Conservation (phyloP, 2,329 filamentous ascomycete species). For the Colletotrichum destructivum region DNA sequence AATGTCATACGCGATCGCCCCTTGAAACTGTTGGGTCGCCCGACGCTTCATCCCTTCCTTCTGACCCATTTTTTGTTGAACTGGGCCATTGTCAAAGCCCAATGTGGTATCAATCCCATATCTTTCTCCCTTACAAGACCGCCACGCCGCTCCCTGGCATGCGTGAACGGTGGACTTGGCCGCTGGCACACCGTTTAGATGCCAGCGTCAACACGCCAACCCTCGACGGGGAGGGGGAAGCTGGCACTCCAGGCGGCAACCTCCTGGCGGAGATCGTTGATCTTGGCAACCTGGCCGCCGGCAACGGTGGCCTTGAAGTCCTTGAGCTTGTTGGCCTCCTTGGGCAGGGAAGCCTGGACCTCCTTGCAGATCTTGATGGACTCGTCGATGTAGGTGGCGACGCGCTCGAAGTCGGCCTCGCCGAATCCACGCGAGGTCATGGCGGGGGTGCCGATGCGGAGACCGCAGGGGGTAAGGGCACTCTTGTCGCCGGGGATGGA, state of each 20-base stretch:
- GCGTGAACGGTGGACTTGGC: not conserved
- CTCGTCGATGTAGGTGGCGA: slow-evolving; percentile 90
- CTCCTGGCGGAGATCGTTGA: slow-evolving; percentile 90
- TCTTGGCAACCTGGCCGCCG: slow-evolving; percentile 82
- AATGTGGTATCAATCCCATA: slow-evolving; percentile 33
- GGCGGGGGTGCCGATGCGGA: slow-evolving; percentile 96
- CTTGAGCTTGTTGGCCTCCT: slow-evolving; percentile 99
- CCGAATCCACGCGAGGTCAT: slow-evolving; percentile 98
- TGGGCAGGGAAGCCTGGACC: slow-evolving; percentile 86
- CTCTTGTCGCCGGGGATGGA: slow-evolving; percentile 97
- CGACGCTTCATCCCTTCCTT: slow-evolving; percentile 38
- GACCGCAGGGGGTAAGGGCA: slow-evolving; percentile 92
- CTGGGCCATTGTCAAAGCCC: slow-evolving; percentile 19
- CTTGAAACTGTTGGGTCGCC: slow-evolving; percentile 16
- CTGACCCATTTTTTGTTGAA: slow-evolving; percentile 41
- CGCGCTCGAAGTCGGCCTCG: slow-evolving; percentile 90
- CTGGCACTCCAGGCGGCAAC: slow-evolving; percentile 87
- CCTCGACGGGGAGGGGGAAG: slow-evolving; percentile 93
- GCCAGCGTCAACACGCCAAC: slow-evolving; percentile 75
- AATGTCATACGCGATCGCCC: slow-evolving; percentile 39
- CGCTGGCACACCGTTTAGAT: slow-evolving; percentile 58
- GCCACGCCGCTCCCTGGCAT: slow-evolving; percentile 21
- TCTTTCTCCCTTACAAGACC: slow-evolving; percentile 3
- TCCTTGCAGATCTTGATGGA: slow-evolving; percentile 92
- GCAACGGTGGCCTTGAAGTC: slow-evolving; percentile 97